Base-by-base conservation (phyloP, 495 filamentous ascomycete species). In the Penicilliopsis zonata region DNA sequence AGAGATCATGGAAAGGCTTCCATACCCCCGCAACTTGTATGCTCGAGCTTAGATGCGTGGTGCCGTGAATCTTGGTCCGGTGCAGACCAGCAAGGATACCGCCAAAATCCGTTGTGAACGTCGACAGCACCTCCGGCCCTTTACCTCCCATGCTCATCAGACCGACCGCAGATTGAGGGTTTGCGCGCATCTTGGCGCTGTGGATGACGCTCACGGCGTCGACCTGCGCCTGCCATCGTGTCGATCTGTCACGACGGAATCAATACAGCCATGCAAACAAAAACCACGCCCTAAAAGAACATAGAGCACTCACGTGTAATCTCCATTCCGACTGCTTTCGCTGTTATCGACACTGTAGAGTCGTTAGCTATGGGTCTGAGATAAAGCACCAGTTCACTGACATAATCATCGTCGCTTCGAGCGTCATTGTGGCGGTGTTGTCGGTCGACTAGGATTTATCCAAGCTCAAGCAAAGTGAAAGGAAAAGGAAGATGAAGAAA, bases 131-230 rank as follows among this genome's bases (percentile, higher is more conserved):
- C 61, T 99, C 92, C 25, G 90, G 90, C 9, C 86, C 86, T 48
- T 87, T 88, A 45, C 90, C 90, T 36, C 84, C 90, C 87, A 96
- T 95, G 57, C 83, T 94, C 86, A 99, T 94, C 30, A 99, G 69
- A 38, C 90, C 90, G 34, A 96, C 92, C 14, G 86, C 88, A 9
- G 86, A 94, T 61, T 99, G 90, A 14, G 90, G 82, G 57, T 99
- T 93, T 54, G 74, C 81, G 61, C 85, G 76, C 41, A 87, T 93
- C 60, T 96, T 93, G 47, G 80, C 80, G 42, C 80, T 82, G 66
- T 94, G 95, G 52, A 95, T 80, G 55, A 95, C 79, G 52, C 81
- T 86, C 46, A 93, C 84, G 28, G 88, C 86, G 59, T 99, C 92
- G 45, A 80, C 63, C 66, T 96, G 90, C 37, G 90, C 86, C 61